phyloP scores from a whole-genome alignment of 177 flowering plant genomes.

The Vitis hybrid region DNA sequence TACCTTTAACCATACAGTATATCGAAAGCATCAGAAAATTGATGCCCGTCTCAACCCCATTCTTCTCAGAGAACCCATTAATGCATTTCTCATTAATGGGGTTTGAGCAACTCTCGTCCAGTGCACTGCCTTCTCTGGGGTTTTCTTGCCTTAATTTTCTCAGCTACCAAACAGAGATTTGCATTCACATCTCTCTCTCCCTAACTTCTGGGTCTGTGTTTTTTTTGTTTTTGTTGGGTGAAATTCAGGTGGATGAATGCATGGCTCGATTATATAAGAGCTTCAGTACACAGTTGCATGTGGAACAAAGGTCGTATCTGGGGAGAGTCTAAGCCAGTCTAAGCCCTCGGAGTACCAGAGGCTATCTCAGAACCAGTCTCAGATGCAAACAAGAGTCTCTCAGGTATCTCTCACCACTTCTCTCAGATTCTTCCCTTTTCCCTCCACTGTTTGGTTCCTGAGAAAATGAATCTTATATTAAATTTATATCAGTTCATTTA shows the following conservation, averaged over 20 bases:
- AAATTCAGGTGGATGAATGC: slow-evolving; percentile 78
- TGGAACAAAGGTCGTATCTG: slow-evolving; percentile 60
- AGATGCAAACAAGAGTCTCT: slow-evolving; percentile 89
- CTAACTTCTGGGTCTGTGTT: background rate
- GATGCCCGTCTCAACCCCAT: slow-evolving; percentile 66
- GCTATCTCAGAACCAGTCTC: slow-evolving; percentile 66
- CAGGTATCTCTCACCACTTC: slow-evolving; percentile 36
- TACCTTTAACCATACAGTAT: too few relatives aligned
- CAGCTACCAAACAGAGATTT: too few relatives aligned
- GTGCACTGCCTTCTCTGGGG: too few relatives aligned
- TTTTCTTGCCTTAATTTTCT: too few relatives aligned
- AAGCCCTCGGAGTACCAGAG: slow-evolving; percentile 81
- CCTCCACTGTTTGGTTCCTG: background rate
- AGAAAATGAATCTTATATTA: background rate
- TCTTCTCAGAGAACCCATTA: slow-evolving; percentile 75
- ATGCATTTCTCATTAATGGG: slow-evolving; percentile 7
- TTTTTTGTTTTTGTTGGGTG: slow-evolving; percentile 7
- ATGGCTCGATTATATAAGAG: slow-evolving; percentile 92
- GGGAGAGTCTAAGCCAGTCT: slow-evolving; percentile 71
- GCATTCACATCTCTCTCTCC: too few relatives aligned
- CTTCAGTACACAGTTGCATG: slow-evolving; percentile 88
- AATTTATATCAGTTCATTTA: too few relatives aligned
- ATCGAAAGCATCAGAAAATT: slow-evolving; percentile 60
- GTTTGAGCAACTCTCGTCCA: background rate
- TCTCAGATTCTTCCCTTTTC: background rate